Base-by-base conservation (phyloP, 2,329 filamentous ascomycete genomes). In the Colletotrichum gigasporum region DNA sequence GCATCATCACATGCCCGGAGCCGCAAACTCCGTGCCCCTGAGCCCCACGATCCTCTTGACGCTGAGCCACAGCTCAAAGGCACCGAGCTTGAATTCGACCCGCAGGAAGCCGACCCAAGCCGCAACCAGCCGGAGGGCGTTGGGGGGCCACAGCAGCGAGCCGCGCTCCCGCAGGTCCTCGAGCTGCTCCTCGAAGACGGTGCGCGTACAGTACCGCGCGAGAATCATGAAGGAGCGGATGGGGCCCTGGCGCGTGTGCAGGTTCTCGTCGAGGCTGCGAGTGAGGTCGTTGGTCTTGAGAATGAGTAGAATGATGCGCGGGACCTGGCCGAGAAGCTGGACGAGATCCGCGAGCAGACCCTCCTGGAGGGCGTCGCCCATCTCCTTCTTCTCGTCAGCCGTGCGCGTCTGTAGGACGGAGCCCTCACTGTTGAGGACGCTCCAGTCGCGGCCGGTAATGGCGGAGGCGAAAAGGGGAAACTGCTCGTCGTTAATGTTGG, bases 231-330 rank as follows among this genome's bases (percentile, higher is more conserved):
- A 91, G 12, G 81, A 85, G 48, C 88, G 83, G 67, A 90, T 84
- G 3, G 89, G 88, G 0, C 89, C 89, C 66, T 87, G 85, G 6
- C 86, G 84, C 0, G 92, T 96, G 58, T 94, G 91, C 35, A 96
- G 82, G 73, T 91, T 94, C 81, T 99, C 96, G 75, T 99, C 96
- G 16, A 99, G 85, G 71, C 91, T 96, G 68, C 96, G 89, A 14
- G 96, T 99, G 37, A 99, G 82, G 78, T 99, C 96, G 75, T 99
- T 99, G 2, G 96, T 99, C 81, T 99, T 99, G 67, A 99, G 85
- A 69, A 99, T 98, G 26, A 99, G 83, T 11, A 99, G 84, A 57
- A 99, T 97, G 68, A 99, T 93, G 44, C 94, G 85, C 1, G 96
- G 96, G 6, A 99, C 94, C 71, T 93, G 88, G 48, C 93, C 93